phyloP scores from a whole-genome alignment of 2,329 filamentous ascomycete species.

The Fusarium robinianum region DNA sequence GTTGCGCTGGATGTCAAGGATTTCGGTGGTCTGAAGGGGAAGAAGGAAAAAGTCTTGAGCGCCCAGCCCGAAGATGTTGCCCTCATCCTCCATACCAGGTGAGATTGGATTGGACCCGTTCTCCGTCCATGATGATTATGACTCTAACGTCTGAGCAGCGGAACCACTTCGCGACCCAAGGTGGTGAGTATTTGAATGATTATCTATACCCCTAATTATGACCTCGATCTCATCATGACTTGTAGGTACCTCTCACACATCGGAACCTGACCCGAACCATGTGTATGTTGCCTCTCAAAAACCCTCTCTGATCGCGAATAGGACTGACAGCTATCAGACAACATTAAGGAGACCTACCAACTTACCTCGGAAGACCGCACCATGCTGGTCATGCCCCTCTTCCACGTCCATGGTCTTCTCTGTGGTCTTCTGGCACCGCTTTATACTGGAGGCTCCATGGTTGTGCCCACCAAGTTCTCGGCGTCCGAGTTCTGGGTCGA shows the following conservation, averaged over 20 bases:
- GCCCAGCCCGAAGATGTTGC: slow-evolving; percentile 78
- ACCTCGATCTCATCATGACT: slow-evolving; percentile 11
- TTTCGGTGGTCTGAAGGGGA: slow-evolving; percentile 63
- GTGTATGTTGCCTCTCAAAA: slow-evolving; percentile 49
- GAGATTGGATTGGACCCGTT: slow-evolving; percentile 13
- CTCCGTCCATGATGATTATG: not conserved
- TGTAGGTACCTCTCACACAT: slow-evolving; percentile 76
- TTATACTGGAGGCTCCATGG: slow-evolving; percentile 74
- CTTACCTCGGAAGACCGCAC: slow-evolving; percentile 74
- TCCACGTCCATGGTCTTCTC: slow-evolving; percentile 88
- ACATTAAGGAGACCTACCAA: slow-evolving; percentile 78
- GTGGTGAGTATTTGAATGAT: slow-evolving; percentile 58
- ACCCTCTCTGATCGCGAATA: slow-evolving; percentile 30
- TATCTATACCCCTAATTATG: slow-evolving; percentile 9
- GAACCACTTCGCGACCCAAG: slow-evolving; percentile 84
- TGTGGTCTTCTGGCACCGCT: slow-evolving; percentile 81
- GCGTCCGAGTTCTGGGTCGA: slow-evolving; percentile 82
- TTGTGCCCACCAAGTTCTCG: slow-evolving; percentile 80
- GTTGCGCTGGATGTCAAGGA: slow-evolving; percentile 81
- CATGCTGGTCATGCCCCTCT: slow-evolving; percentile 87
- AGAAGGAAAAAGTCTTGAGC: slow-evolving; percentile 46
- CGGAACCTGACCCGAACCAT: slow-evolving; percentile 81
- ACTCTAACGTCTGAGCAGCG: slow-evolving; percentile 49
- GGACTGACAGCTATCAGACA: slow-evolving; percentile 53
- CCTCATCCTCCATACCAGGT: slow-evolving; percentile 78